Percentiles rank a stretch among this genome's conserved stretches.
Conservation (phyloP, 2,329 filamentous ascomycete species). For the Apiospora marii region DNA sequence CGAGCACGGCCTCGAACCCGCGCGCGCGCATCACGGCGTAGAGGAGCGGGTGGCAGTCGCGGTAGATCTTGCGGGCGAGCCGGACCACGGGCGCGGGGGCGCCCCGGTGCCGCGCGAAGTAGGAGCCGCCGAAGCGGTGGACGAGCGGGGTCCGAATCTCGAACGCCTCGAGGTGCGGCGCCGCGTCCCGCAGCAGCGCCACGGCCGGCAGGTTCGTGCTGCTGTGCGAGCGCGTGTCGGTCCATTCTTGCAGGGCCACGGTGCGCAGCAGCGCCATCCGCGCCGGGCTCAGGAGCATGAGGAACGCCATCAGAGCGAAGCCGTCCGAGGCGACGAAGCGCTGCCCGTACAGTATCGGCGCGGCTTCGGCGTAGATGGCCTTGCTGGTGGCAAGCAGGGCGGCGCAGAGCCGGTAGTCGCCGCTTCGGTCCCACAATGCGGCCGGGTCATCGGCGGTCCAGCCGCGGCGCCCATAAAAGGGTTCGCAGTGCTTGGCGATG, state of each 20-base stretch:
- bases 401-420: neutral
- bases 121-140: neutral
- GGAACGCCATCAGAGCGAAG: neutral
- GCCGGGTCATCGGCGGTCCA: no score
- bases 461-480: neutral
- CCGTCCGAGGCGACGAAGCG: neutral
- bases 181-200: conserved; percentile 11
- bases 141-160: neutral
- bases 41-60: conserved; percentile 21
- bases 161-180: neutral
- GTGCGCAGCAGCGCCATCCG: neutral
- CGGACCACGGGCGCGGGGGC: neutral
- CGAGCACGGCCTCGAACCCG: neutral
- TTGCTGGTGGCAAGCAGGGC: neutral
- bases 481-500: neutral
- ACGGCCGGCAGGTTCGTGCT: conserved; percentile 6
- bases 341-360: conserved; percentile 1
- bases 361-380: conserved; percentile 16
- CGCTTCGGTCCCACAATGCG: neutral
- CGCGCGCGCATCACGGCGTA: conserved; percentile 2
- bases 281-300: neutral
- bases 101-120: no score
- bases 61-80: conserved; percentile 23
- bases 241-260: neutral
- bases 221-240: neutral